phyloP scores from a whole-genome alignment of 805 yeast species.

The Candida boleticola region DNA sequence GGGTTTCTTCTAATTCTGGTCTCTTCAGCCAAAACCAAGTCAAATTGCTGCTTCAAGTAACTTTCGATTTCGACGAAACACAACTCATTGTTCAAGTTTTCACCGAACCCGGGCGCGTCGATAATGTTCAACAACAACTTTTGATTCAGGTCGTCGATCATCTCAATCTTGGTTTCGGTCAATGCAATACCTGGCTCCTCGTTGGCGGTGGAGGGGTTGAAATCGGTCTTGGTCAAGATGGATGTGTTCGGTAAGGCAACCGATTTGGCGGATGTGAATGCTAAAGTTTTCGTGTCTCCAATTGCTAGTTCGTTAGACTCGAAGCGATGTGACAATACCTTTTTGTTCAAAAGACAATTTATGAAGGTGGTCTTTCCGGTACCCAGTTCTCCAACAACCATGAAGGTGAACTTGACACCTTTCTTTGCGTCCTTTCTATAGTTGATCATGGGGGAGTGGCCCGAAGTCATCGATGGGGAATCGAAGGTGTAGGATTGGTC shows the following conservation, averaged over 20 bases:
- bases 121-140: slow-evolving; percentile 57
- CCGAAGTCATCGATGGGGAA: slow-evolving; percentile 21
- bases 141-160: slow-evolving; percentile 57
- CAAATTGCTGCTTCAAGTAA: slow-evolving; percentile 75
- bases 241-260: slow-evolving; percentile 55
- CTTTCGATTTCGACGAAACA: slow-evolving; percentile 65
- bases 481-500: slow-evolving; percentile 17
- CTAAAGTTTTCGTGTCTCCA: slow-evolving; percentile 47
- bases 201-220: slow-evolving; percentile 58
- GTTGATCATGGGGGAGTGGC: slow-evolving; percentile 43
- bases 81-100: slow-evolving; percentile 64
- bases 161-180: slow-evolving; percentile 62
- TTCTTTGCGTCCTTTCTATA: slow-evolving; percentile 68
- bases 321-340: slow-evolving; percentile 59
- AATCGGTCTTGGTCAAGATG: slow-evolving; percentile 52
- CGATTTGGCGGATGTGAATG: slow-evolving; percentile 57
- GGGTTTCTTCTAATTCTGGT: slow-evolving; percentile 86
- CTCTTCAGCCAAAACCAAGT: slow-evolving; percentile 78
- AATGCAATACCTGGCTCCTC: slow-evolving; percentile 76
- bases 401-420: slow-evolving; percentile 69
- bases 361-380: slow-evolving; percentile 78
- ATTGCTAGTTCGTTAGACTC: slow-evolving; percentile 22
- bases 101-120: slow-evolving; percentile 79
- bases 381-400: slow-evolving; percentile 73
- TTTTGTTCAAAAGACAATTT: slow-evolving; percentile 63